Conservation (phyloP, 208 protist species). For the Trichomonas vaginalis region DNA sequence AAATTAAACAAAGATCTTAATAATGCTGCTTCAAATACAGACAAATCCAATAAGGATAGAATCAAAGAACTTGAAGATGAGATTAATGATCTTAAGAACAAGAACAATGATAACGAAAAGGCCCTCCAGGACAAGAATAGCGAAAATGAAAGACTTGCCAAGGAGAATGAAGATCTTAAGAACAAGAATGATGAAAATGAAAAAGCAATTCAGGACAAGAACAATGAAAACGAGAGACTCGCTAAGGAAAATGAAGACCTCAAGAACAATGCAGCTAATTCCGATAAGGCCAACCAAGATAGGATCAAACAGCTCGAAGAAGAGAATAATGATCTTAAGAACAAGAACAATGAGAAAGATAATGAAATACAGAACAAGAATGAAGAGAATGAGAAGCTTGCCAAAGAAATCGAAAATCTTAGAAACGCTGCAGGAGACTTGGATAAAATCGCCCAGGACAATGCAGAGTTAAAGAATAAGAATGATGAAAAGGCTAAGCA, state of each 20-base stretch:
- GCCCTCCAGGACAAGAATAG: no score
- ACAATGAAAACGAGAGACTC: neutral
- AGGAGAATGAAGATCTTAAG: no score
- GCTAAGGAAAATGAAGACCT: neutral
- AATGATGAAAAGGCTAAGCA: neutral
- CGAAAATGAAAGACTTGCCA: no score
- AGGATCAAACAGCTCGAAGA: neutral
- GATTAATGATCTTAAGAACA: no score
- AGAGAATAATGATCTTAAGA: neutral
- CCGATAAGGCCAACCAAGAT: neutral
- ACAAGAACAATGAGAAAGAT: neutral
- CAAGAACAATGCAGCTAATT: neutral
- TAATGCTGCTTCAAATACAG: no score
- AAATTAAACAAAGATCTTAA: neutral
- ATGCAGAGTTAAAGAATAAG: neutral
- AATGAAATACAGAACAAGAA: neutral
- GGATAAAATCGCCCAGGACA: no score
- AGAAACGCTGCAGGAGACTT: no score
- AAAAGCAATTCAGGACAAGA: no score
- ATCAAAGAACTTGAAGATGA: no score
- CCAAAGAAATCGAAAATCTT: neutral
- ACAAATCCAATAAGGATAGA: no score
- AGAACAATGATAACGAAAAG: no score
- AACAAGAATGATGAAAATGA: no score
- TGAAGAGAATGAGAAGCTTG: neutral